Percentiles rank a stretch among this genome's conserved stretches.
phyloP scores from a whole-genome alignment of 1,139 yeast genomes.

The Lodderomyces pseudojiufengensis region DNA sequence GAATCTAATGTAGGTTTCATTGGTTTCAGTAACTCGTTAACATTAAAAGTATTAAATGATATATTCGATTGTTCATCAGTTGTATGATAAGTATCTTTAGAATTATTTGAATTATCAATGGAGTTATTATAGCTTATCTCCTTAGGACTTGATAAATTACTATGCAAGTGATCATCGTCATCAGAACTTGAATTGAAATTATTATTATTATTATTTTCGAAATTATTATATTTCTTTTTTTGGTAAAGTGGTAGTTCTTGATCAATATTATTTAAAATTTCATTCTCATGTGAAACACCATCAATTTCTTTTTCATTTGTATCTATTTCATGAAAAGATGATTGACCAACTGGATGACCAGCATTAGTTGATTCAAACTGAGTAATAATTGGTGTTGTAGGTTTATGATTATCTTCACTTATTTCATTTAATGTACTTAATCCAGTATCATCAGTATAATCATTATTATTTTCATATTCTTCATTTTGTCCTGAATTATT shows the following conservation, averaged over 20 bases:
- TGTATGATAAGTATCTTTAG: slow-evolving; percentile 2
- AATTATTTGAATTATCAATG: no score
- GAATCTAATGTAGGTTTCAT: slow-evolving; percentile 6
- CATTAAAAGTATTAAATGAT: slow-evolving; percentile 6
- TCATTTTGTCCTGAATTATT: no score
- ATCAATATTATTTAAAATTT: no score
- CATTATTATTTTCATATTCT: slow-evolving; percentile 1
- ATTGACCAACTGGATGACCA: slow-evolving; percentile 4
- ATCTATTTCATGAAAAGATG: no score
- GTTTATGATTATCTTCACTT: slow-evolving; percentile 11
- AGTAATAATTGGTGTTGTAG: slow-evolving; percentile 4
- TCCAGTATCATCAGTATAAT: slow-evolving; percentile 8
- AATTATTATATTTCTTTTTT: no score
- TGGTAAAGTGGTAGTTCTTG: no score
- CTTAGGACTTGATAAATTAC: no score
- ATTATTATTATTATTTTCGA: no score
- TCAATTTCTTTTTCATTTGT: no score
- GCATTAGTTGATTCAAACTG: slow-evolving; percentile 6
- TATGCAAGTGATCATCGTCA: no score
- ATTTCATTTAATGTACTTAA: slow-evolving; percentile 10
- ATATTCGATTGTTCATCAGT: slow-evolving; percentile 4
- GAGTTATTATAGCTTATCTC: no score
- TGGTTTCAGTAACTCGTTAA: slow-evolving; percentile 5
- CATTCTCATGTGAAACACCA: no score
- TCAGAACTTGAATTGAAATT: neutral